These are phyloP conservation scores for Geoglossum cookeanum DNA, from an alignment of 2,329 filamentous ascomycete genomes.

Conservation along the genomic window DNA sequence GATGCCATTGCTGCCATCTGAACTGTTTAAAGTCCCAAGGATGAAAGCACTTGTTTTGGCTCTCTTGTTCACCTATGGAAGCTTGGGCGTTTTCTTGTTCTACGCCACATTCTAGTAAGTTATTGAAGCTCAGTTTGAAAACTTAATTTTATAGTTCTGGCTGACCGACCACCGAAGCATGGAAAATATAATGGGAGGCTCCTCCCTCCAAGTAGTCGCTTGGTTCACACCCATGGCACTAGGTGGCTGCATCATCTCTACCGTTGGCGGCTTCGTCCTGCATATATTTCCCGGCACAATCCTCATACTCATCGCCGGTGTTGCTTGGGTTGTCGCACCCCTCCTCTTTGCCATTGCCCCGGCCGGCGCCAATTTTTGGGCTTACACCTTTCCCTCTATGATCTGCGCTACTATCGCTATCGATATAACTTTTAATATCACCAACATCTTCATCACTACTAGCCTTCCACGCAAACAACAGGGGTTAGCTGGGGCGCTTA, in stretches of 20 bases:
- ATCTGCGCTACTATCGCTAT: constrained; percentile 49
- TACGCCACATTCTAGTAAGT: constrained; percentile 47
- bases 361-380: constrained; percentile 14
- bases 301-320: constrained; percentile 40
- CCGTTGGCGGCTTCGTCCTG: constrained; percentile 44
- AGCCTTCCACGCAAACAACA: constrained; percentile 46
- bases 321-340: constrained; percentile 37
- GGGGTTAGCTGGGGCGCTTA: constrained; percentile 50
- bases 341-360: constrained; percentile 19
- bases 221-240: constrained; percentile 51
- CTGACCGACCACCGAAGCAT: constrained; percentile 25
- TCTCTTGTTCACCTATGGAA: constrained; percentile 48
- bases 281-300: constrained; percentile 44
- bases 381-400: constrained; percentile 23
- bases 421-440: constrained; percentile 57
- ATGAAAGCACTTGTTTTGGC: constrained; percentile 44
- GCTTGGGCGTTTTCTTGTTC: constrained; percentile 47
- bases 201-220: constrained; percentile 42
- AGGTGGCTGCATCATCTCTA: constrained; percentile 46
- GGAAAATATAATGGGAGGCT: constrained; percentile 36
- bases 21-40: constrained; percentile 48
- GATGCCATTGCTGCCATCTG: constrained; percentile 48
- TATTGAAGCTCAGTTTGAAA: background rate
- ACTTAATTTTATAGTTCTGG: too few relatives aligned
- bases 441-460: constrained; percentile 62